Evolutionary conservation across 2,329 filamentous ascomycete species (phyloP), one percentile per base, ranked within the genome.

Genomic region (Pseudogymnoascus sp.): DNA sequence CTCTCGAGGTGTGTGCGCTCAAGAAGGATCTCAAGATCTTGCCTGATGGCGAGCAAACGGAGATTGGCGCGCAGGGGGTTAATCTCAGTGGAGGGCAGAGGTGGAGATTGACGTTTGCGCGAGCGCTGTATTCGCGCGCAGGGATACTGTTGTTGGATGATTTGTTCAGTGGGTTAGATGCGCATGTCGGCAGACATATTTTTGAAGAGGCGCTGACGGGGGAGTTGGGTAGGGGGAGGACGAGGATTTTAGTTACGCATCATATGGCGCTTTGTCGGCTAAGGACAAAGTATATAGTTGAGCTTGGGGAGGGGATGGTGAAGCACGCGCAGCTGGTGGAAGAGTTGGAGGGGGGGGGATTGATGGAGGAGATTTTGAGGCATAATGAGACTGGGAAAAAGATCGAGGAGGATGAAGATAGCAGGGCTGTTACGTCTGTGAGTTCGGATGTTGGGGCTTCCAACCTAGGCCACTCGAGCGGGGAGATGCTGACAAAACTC

Each of bases 61-160:
- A 92, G 68, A 89, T 95, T 59, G 90, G 90, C 8, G 88, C 89
- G 2, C 92, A 93, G 64, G 90, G 90, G 6, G 89, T 94, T 66
- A 92, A 93, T 66, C 77, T 95, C 5, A 91, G 87, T 63, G 90
- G 91, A 64, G 91, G 90, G 0, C 90, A 95, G 72, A 85, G 89
- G 68, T 92, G 90, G 88, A 82, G 90, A 59, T 81, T 94, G 34
- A 90, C 88, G 0, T 84, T 95, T 66, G 90, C 90, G 1, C 79
- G 90, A 54, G 89, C 90, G 0, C 77, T 94, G 16, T 94, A 94
- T 72, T 92, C 89, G 1, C 80, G 89, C 12, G 89, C 88, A 1
- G 86, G 87, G 0, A 86, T 91, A 64, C 76, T 95, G 4, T 77
- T 94, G 18, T 78, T 94, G 67, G 90, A 95, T 70, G 90, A 95